Percentiles rank a stretch among this genome's conserved stretches.
Conservation (phyloP, 2,329 filamentous ascomycete genomes). For the Decorospora gaudefroyi region DNA sequence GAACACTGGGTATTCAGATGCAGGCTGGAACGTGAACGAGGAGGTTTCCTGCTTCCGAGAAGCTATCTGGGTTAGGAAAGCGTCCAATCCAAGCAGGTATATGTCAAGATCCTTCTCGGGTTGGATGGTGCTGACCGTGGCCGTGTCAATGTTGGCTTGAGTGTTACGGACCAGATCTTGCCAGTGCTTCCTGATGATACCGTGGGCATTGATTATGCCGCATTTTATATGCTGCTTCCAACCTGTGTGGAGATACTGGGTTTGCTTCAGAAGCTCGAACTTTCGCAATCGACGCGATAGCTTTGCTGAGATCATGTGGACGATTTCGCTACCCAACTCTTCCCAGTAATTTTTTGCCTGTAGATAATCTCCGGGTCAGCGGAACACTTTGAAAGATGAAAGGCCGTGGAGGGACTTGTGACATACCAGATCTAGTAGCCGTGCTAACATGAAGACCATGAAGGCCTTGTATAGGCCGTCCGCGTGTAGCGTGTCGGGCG, state of each 20-base stretch:
- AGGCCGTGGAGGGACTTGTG: constrained; percentile 22
- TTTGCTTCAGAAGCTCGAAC: constrained; percentile 20
- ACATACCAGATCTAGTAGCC: constrained; percentile 39
- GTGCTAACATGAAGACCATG: constrained; percentile 56
- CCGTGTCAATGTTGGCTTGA: constrained; percentile 6
- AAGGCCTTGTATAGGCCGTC: constrained; percentile 55
- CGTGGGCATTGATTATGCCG: constrained; percentile 9
- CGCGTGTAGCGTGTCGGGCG: neutral
- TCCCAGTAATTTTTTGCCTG: constrained; percentile 2
- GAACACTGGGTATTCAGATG: constrained; percentile 12
- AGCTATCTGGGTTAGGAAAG: constrained; percentile 18
- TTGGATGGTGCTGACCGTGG: constrained; percentile 11
- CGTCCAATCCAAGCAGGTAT: constrained; percentile 20
- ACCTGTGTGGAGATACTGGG: neutral
- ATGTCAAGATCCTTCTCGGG: constrained; percentile 26
- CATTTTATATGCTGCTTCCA: constrained; percentile 10
- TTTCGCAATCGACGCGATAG: constrained; percentile 31
- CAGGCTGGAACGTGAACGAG: constrained; percentile 18
- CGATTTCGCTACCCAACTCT: constrained; percentile 10
- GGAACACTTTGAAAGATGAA: neutral
- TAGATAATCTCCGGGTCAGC: neutral
- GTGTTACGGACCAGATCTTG: neutral
- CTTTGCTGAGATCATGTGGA: constrained; percentile 28
- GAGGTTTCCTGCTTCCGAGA: constrained; percentile 3
- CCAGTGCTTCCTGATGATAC: constrained; percentile 22